A percentile compares a stretch with the other conserved stretches of the same genome.
Evolutionary conservation across 345 rosid species (phyloP).

Genomic region (Crucihimalaya himalaica): DNA sequence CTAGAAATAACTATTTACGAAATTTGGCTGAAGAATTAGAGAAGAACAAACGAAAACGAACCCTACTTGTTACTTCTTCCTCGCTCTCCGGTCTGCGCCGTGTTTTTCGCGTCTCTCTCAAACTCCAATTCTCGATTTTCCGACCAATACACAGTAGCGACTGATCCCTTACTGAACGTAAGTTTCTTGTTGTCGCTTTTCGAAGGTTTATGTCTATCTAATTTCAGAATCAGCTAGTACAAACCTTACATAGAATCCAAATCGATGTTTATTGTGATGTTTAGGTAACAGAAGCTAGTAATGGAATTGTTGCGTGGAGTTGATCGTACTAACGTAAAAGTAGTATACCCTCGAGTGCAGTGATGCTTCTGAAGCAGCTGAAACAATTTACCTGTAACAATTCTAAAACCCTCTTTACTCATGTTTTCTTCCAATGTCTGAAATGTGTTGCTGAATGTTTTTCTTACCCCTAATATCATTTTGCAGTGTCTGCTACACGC

Average conservation of each 20-base stretch:
- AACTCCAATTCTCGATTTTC: neutral
- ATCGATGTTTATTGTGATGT: neutral
- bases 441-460: neutral
- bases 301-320: conserved; percentile 8
- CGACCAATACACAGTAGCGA: neutral
- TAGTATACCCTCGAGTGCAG: neutral
- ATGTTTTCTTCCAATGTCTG: neutral
- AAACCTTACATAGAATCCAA: neutral
- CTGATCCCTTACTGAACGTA: neutral
- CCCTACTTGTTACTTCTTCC: conserved; percentile 16
- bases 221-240: neutral
- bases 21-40: neutral
- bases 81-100: conserved; percentile 14
- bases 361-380: conserved; percentile 32
- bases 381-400: conserved; percentile 24
- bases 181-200: neutral
- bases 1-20: neutral
- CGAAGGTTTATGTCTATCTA: neutral
- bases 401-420: neutral
- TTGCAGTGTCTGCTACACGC: conserved; percentile 30
- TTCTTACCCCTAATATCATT: neutral
- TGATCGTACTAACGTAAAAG: conserved; percentile 9
- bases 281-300: conserved; percentile 4
- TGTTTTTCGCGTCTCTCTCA: conserved; percentile 9
- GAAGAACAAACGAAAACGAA: neutral